These are phyloP conservation scores for Vitis cinerea DNA, from an alignment of 164 flowering plant genomes.

Conservation along the genomic window DNA sequence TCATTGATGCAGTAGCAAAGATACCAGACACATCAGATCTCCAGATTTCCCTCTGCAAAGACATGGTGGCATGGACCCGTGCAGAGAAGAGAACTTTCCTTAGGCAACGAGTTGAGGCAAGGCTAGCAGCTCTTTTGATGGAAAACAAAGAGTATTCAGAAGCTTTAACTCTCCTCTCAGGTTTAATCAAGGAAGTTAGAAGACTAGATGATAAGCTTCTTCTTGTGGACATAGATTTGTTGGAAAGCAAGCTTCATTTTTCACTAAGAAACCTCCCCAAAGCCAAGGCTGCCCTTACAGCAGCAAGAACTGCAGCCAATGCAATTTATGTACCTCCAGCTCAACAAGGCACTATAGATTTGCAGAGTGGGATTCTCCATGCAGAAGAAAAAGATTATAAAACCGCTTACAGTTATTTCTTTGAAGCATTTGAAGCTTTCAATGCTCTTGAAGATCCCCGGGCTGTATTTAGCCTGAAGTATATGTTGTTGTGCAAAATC, in stretches of 20 bases:
- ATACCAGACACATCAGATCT: constrained; percentile 67
- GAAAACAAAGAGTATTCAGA: constrained; percentile 57
- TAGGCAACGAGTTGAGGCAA: constrained; percentile 63
- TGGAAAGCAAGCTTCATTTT: constrained; percentile 71
- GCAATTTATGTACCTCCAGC: constrained; percentile 79
- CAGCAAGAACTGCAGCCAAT: constrained; percentile 73
- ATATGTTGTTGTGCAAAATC: constrained; percentile 64
- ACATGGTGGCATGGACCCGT: constrained; percentile 72
- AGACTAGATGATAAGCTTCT: constrained; percentile 70
- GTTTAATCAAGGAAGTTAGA: constrained; percentile 60
- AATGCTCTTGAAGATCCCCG: constrained; percentile 69
- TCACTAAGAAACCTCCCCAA: constrained; percentile 61
- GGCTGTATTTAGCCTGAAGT: constrained; percentile 60
- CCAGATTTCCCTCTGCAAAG: constrained; percentile 63
- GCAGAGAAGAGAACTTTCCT: constrained; percentile 66
- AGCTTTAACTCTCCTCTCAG: constrained; percentile 52
- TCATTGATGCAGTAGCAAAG: constrained; percentile 64
- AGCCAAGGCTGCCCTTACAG: constrained; percentile 72
- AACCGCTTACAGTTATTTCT: constrained; percentile 73
- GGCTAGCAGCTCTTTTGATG: constrained; percentile 66
- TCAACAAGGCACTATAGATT: constrained; percentile 68
- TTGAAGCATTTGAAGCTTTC: constrained; percentile 75
- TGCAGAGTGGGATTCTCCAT: constrained; percentile 75
- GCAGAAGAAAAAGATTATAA: constrained; percentile 78
- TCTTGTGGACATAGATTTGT: constrained; percentile 64